A percentile compares a stretch with the other conserved stretches of the same genome.
phyloP scores from a whole-genome alignment of 164 flowering plant species.

The Vitis vinifera region ASM3070453v1 NC_081817.1:5841001-5841500 shows the following conservation, averaged over 20 bases:
- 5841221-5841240: slow-evolving; percentile 96
- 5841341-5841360: slow-evolving; percentile 88
- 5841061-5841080: slow-evolving; percentile 30
- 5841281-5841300: slow-evolving; percentile 96
- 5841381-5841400: slow-evolving; percentile 9
- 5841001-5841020: slow-evolving; percentile 1
- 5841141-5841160: slow-evolving; percentile 5
- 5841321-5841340: slow-evolving; percentile 97
- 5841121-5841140: background rate
- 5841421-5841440: slow-evolving; percentile 64
- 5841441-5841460: slow-evolving; percentile 27
- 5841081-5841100: slow-evolving; percentile 29
- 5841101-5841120: slow-evolving; percentile 25
- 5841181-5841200: slow-evolving; percentile 90
- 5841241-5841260: slow-evolving; percentile 94
- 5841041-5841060: slow-evolving; percentile 2
- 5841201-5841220: slow-evolving; percentile 79
- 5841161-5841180: slow-evolving; percentile 66
- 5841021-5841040: slow-evolving; percentile 3
- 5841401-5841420: slow-evolving; percentile 17
- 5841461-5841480: slow-evolving; percentile 30
- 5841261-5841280: slow-evolving; percentile 92
- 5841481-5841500: slow-evolving; percentile 55
- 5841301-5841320: slow-evolving; percentile 97
- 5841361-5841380: slow-evolving; percentile 45